These are phyloP conservation scores for Globisporangium paroecandrum DNA, from an alignment of 352 stramenopile genomes.

Conservation along the genomic window DNA sequence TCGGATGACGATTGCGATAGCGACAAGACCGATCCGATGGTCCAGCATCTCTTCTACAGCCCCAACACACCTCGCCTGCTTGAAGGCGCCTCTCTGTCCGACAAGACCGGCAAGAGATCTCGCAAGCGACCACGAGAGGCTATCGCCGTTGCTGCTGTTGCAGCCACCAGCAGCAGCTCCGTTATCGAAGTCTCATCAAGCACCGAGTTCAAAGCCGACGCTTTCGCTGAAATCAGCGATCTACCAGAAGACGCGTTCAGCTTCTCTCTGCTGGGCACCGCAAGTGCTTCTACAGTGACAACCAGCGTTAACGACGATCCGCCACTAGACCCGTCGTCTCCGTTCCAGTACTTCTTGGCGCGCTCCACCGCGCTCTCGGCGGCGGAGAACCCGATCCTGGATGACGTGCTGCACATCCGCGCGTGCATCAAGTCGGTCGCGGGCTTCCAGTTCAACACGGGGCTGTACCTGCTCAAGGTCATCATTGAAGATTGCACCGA, in stretches of 20 bases:
- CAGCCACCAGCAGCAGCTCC: background rate
- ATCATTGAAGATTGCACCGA: conserved; percentile 76
- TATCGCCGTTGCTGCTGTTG: background rate
- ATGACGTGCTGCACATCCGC: conserved; percentile 47
- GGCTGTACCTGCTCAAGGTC: conserved; percentile 65
- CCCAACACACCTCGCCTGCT: conserved; percentile 48
- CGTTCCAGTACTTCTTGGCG: conserved; percentile 60
- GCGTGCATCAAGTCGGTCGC: conserved; percentile 81
- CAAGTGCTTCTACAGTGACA: background rate
- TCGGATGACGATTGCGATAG: conserved; percentile 59
- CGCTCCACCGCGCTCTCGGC: conserved; percentile 19
- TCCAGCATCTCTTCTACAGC: conserved; percentile 78
- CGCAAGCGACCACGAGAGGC: conserved; percentile 36
- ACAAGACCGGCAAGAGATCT: conserved; percentile 6
- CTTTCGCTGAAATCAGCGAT: background rate
- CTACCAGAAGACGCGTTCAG: conserved; percentile 8
- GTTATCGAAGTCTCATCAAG: conserved; percentile 1
- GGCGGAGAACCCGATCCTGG: conserved; percentile 9
- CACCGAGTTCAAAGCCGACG: background rate
- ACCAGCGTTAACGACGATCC: background rate
- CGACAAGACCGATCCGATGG: conserved; percentile 67
- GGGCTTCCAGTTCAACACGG: conserved; percentile 77
- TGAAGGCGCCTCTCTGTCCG: background rate
- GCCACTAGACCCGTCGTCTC: conserved; percentile 20
- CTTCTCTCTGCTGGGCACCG: conserved; percentile 16